Evolutionary conservation across 768 basidiomycete species (phyloP).

Genomic region (Leccinum truebloodii): DNA sequence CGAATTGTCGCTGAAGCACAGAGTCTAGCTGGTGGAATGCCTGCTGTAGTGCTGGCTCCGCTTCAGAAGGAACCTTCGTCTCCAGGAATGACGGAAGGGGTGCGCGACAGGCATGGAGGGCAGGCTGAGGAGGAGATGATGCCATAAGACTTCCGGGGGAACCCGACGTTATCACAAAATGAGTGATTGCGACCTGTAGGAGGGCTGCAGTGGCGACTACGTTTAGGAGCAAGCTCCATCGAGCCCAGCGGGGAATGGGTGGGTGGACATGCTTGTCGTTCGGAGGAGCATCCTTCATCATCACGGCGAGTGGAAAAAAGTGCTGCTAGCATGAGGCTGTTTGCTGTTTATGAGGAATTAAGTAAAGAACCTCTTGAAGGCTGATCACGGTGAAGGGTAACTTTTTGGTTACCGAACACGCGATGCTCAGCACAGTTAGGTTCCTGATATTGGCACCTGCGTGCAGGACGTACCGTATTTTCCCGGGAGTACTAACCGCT

Average conservation of each 20-base stretch:
- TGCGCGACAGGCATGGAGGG: constrained; percentile 14
- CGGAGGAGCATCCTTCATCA: neutral
- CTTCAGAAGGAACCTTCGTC: constrained; percentile 13
- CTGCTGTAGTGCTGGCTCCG: constrained; percentile 10
- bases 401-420: neutral
- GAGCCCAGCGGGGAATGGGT: constrained; percentile 12
- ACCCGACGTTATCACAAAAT: neutral
- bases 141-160: neutral
- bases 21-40: constrained; percentile 10
- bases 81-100: constrained; percentile 21
- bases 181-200: constrained; percentile 6
- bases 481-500: neutral
- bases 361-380: neutral
- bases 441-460: neutral
- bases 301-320: neutral
- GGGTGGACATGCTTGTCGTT: neutral
- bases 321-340: neutral
- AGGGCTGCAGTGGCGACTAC: constrained; percentile 11
- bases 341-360: neutral
- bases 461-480: neutral
- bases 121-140: neutral
- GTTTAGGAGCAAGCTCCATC: constrained; percentile 22
- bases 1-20: constrained; percentile 19
- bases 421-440: neutral
- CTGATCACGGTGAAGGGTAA: neutral